phyloP scores from a whole-genome alignment of 306 rosid genomes.

The Carpinus viminea region DNA sequence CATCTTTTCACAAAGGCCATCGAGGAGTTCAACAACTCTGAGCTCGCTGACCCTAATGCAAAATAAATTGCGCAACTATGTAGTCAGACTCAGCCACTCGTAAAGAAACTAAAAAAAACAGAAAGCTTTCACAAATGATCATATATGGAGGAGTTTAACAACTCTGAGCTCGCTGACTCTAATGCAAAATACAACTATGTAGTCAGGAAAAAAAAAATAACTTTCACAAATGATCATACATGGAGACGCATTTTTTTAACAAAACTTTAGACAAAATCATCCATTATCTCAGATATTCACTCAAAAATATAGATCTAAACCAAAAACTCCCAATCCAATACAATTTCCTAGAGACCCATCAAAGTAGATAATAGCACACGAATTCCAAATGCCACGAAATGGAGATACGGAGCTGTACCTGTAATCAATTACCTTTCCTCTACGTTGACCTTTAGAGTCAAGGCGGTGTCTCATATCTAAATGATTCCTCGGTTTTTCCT shows the following conservation, averaged over 20 bases:
- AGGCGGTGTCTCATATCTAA: slow-evolving; percentile 99
- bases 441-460: slow-evolving; percentile 88
- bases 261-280: slow-evolving; percentile 41
- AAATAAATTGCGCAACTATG: slow-evolving; percentile 15
- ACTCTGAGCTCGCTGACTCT: not conserved
- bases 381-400: not conserved
- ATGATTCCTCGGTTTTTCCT: slow-evolving; percentile 97
- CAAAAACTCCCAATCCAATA: not conserved
- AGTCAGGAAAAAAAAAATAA: slow-evolving; percentile 12
- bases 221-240: slow-evolving; percentile 35
- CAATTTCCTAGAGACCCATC: not conserved
- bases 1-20: slow-evolving; percentile 95
- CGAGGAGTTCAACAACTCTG: slow-evolving; percentile 89
- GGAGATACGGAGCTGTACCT: slow-evolving; percentile 48
- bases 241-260: slow-evolving; percentile 14
- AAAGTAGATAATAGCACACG: not conserved
- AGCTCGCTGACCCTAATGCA: slow-evolving; percentile 77
- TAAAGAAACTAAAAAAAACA: slow-evolving; percentile 7
- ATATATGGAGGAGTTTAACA: slow-evolving; percentile 27
- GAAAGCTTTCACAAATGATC: slow-evolving; percentile 29
- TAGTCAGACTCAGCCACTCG: not conserved
- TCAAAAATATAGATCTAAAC: slow-evolving; percentile 3
- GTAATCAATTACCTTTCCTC: slow-evolving; percentile 91
- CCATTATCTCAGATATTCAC: slow-evolving; percentile 36
- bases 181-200: slow-evolving; percentile 20